Evolutionary conservation across 2,329 filamentous ascomycete species (phyloP), one percentile per base, ranked within the genome.

Genomic region (Dactylellina parvicollis): DNA sequence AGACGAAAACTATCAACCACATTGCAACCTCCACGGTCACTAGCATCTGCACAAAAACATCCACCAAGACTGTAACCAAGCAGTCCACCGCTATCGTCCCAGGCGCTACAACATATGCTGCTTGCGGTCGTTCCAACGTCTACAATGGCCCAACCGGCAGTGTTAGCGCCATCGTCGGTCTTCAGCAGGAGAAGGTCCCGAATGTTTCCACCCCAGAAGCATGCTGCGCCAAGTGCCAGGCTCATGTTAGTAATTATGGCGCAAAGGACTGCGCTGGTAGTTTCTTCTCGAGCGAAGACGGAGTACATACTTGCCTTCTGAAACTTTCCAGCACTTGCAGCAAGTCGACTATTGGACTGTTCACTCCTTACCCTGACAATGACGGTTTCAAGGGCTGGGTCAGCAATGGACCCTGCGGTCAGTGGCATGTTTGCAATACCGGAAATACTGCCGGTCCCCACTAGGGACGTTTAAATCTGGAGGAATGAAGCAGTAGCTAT

Each of bases 351-450:
- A 55, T 40, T 14, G 22, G 44, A 4, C 36, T 24, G 4, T 72
- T 64, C 36, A 30, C 36, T n/a, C 16, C 59, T 14, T 44, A 52
- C 26, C 14, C 59, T 7, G 14, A 52, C 9, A 38, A 26, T 7
- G 28, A 54, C 2, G 26, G 36, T 3, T 46, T 59, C 18, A 10
- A 36, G 16, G 67, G 67, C 22, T 52, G 46, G 22, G 67, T 72
- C n/a, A 72, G 67, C 59, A 72, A 72, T 20, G 67, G 67, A 18
- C 67, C 50, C 14, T 72, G 67, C 24, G 67, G 67, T 52, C 36
- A 46, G 30, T 72, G 67, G 67, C 46, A 72, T 1, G 32, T 52
- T 18, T 4, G 16, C 22, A 50, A 10, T 10, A 28, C 10, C 14
- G 22, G 3, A 10, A 28, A 22, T 16, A n/a, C 7, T 18, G 22